Conservation (phyloP, 164 flowering plant species). For the Vitis rupestris region DNA sequence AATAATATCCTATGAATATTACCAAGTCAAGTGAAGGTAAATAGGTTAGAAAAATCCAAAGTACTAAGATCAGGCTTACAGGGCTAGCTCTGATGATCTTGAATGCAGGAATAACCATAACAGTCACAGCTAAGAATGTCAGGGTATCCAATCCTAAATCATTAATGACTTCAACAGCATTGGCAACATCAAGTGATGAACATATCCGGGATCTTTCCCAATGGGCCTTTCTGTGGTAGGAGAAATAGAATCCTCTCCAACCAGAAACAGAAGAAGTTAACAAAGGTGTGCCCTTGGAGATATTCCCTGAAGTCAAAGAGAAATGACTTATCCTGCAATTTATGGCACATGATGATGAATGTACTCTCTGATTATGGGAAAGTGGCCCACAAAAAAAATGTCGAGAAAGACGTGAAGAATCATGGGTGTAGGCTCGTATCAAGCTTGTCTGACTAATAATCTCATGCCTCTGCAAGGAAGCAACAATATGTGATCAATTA, state of each 20-base stretch:
- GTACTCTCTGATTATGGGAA: slow-evolving; percentile 19
- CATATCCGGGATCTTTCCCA: slow-evolving; percentile 30
- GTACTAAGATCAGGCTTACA: slow-evolving; percentile 46
- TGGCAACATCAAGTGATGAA: slow-evolving; percentile 64
- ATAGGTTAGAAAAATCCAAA: neutral
- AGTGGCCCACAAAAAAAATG: slow-evolving; percentile 20
- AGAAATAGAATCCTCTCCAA: slow-evolving; percentile 26
- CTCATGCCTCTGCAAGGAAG: slow-evolving; percentile 45
- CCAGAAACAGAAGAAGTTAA: slow-evolving; percentile 23
- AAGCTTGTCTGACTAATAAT: slow-evolving; percentile 24
- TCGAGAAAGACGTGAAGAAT: slow-evolving; percentile 22
- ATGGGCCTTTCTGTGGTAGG: slow-evolving; percentile 10
- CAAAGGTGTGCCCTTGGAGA: slow-evolving; percentile 19
- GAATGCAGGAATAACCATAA: slow-evolving; percentile 87
- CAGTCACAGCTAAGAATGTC: slow-evolving; percentile 88
- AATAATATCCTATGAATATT: too few relatives aligned
- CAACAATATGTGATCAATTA: slow-evolving; percentile 9
- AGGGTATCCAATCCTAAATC: slow-evolving; percentile 95
- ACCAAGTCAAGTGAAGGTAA: neutral
- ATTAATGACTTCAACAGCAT: slow-evolving; percentile 90
- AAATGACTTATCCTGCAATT: slow-evolving; percentile 21
- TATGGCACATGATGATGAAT: slow-evolving; percentile 14
- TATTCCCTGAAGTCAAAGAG: slow-evolving; percentile 15
- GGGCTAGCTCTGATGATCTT: slow-evolving; percentile 85
- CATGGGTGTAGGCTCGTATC: slow-evolving; percentile 22